Evolutionary conservation across 768 basidiomycete species (phyloP), one percentile per base, ranked within the genome.

Genomic region (Hebeloma cylindrosporum): DNA sequence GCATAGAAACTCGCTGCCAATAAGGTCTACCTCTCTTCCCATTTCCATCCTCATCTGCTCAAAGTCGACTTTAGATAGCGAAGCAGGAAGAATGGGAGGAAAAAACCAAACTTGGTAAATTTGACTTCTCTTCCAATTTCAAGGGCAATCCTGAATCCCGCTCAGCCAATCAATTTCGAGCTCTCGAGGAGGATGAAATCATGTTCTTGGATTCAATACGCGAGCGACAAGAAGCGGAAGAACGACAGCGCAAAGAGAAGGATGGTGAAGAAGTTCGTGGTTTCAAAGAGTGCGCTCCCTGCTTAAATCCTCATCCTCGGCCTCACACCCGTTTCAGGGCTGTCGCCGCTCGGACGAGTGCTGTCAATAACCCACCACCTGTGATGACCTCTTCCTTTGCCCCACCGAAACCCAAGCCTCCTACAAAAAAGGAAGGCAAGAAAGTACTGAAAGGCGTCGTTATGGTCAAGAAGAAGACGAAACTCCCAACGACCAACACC

Each of bases 51-150:
- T 11, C 22, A 31, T 21, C 7, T 21, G 22, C 23, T 48, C 51
- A 50, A 56, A 39, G 2, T 34, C 34, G 22, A 18, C 32, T 42
- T 41, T 52, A 90, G 88, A 80, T 83, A 58, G 88, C 88, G 52
- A 91, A 92, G 64, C 88, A 93, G 67, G 90, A 93, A 63, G 88
- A 93, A 79, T 93, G 88, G 87, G 90, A 93, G 60, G 87, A 90
- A 63, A 87, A 87, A 61, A 88, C 81, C 48, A 91, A 90, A 62
- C 78, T 93, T 66, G 74, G 74, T 70, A 43, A 42, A 21, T 35
- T 14, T 21, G 16, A 27, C 66, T 13, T 7, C 11, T n/a, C 30
- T 1, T 25, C 22, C 33, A 17, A 22, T 25, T 34, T 31, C 22
- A n/a, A 32, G 36, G 36, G 27, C 30, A 29, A 50, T 54, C 33